Evolutionary conservation across 2,329 filamentous ascomycete species (phyloP).

Genomic region (Penicillium sp.): DNA sequence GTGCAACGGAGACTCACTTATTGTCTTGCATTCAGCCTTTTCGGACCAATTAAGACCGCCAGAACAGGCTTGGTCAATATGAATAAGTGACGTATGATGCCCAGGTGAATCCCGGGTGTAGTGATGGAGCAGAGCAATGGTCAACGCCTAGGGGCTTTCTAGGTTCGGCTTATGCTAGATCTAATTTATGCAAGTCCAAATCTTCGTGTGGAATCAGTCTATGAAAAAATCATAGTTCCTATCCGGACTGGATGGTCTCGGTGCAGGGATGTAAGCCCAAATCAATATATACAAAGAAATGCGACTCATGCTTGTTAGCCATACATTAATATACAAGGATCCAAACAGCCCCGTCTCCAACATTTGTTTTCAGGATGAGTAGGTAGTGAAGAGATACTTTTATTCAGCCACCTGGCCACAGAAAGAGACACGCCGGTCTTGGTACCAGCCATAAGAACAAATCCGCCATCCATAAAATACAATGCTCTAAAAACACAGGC

Average conservation of each 20-base stretch:
- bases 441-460: conserved; percentile 18
- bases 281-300: neutral
- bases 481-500: conserved; percentile 21
- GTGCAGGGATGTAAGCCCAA: neutral
- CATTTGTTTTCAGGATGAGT: conserved; percentile 16
- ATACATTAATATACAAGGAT: conserved; percentile 31
- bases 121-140: no score
- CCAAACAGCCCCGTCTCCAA: conserved; percentile 9
- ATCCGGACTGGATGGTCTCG: neutral
- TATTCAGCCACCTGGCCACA: neutral
- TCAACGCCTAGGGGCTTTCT: no score
- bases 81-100: no score
- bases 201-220: neutral
- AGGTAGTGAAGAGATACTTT: conserved; percentile 16
- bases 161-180: neutral
- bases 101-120: no score
- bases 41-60: no score
- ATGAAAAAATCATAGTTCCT: neutral
- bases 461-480: conserved; percentile 22
- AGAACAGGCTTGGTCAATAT: no score
- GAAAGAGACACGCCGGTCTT: neutral
- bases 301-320: conserved; percentile 27
- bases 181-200: neutral
- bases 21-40: no score
- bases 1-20: no score